Percentiles rank a stretch among this genome's conserved stretches.
phyloP scores from a whole-genome alignment of 129 eudicot species.

The carrot (Daucus carota) region DH1_v3.0 NC_030384.2:23856001-23856500 shows the following conservation, averaged over 20 bases:
- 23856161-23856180: not conserved
- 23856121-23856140: not conserved
- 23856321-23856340: not conserved
- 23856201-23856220: not conserved
- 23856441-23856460: not conserved
- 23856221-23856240: not conserved
- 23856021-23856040: slow-evolving; percentile 21
- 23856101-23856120: not conserved
- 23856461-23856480: not conserved
- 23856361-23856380: not conserved
- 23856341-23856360: not conserved
- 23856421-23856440: not conserved
- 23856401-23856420: not conserved
- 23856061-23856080: not conserved
- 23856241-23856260: not conserved
- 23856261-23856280: not conserved
- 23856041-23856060: not conserved
- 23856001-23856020: slow-evolving; percentile 87
- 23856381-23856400: not conserved
- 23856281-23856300: not conserved
- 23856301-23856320: not conserved
- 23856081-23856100: not conserved
- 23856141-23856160: not conserved
- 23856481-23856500: not conserved
- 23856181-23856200: not conserved